A percentile compares a stretch with the other conserved stretches of the same genome.
phyloP scores from a whole-genome alignment of 129 eudicot genomes.

The Helichrysum umbraculigerum region DNA sequence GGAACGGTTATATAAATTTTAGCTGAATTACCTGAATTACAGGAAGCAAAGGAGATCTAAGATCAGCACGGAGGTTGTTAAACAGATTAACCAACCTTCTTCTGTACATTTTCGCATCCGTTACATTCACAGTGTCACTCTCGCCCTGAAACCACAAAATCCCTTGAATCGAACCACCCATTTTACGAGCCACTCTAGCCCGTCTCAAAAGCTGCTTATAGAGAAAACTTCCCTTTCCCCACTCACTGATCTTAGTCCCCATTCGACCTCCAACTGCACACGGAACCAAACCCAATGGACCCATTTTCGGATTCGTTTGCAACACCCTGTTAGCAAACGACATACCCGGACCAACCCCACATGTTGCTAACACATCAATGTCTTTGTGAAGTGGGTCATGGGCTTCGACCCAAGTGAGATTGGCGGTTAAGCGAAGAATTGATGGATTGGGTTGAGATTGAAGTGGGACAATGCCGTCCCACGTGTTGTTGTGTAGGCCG shows the following conservation, averaged over 20 bases:
- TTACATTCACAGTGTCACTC: constrained; percentile 42
- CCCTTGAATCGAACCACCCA: constrained; percentile 53
- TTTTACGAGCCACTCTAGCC: constrained; percentile 42
- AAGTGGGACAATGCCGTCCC: constrained; percentile 72
- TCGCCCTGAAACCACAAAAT: constrained; percentile 81
- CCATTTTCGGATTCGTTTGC: constrained; percentile 31
- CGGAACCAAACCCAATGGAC: constrained; percentile 73
- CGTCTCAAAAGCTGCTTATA: constrained; percentile 51
- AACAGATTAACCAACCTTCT: constrained; percentile 41
- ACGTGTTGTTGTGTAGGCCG: constrained; percentile 54
- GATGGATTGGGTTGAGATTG: constrained; percentile 39
- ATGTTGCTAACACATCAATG: constrained; percentile 50
- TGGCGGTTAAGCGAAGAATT: constrained; percentile 47
- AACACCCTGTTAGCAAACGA: constrained; percentile 54
- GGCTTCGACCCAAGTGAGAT: constrained; percentile 62
- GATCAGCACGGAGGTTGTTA: constrained; percentile 45
- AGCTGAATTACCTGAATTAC: constrained; percentile 41
- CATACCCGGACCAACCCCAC: constrained; percentile 90
- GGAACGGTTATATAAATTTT: background rate
- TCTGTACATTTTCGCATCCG: constrained; percentile 45
- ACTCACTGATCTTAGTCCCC: constrained; percentile 54
- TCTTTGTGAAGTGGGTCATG: constrained; percentile 66
- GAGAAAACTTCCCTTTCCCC: constrained; percentile 44
- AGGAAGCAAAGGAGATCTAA: constrained; percentile 48
- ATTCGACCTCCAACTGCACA: constrained; percentile 65